Evolutionary conservation across 2,329 filamentous ascomycete species (phyloP).

Genomic region (Aspergillus sp.): DNA sequence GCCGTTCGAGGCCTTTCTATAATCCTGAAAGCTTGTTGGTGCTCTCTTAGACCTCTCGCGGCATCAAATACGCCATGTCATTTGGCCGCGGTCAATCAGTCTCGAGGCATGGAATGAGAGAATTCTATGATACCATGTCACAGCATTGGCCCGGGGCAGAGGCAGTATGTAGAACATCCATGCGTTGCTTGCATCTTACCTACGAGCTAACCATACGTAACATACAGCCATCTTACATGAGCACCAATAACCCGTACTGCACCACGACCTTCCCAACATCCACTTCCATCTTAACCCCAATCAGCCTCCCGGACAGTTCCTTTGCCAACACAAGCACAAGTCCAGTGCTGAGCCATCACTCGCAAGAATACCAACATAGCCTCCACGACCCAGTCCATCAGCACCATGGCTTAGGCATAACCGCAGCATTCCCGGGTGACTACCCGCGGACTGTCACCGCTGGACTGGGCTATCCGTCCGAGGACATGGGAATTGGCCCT

Average conservation of each 20-base stretch:
- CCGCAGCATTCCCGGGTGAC: conserved; percentile 23
- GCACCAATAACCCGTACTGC: conserved; percentile 25
- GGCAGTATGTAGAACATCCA: conserved; percentile 20
- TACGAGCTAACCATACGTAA: conserved; percentile 7
- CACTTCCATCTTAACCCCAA: conserved; percentile 27
- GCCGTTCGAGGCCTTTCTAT: neutral
- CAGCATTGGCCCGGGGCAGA: conserved; percentile 22
- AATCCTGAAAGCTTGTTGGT: neutral
- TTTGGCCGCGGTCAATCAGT: conserved; percentile 14
- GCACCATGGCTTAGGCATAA: conserved; percentile 33
- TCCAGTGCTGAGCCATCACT: conserved; percentile 30
- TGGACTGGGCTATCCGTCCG: conserved; percentile 18
- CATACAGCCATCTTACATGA: conserved; percentile 18
- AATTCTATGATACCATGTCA: conserved; percentile 21
- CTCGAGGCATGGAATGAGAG: conserved; percentile 19
- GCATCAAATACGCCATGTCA: conserved; percentile 20
- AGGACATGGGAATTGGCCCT: conserved; percentile 13
- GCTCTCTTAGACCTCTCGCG: conserved; percentile 4
- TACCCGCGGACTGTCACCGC: conserved; percentile 22
- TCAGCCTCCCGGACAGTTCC: conserved; percentile 31
- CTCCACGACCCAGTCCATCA: conserved; percentile 20
- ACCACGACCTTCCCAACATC: conserved; percentile 20
- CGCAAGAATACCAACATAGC: conserved; percentile 30
- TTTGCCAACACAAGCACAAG: conserved; percentile 24
- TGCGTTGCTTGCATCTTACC: neutral